Conservation (phyloP, 192 early-diverging fungal species). For the Gaertneriomyces semiglobifer region DNA sequence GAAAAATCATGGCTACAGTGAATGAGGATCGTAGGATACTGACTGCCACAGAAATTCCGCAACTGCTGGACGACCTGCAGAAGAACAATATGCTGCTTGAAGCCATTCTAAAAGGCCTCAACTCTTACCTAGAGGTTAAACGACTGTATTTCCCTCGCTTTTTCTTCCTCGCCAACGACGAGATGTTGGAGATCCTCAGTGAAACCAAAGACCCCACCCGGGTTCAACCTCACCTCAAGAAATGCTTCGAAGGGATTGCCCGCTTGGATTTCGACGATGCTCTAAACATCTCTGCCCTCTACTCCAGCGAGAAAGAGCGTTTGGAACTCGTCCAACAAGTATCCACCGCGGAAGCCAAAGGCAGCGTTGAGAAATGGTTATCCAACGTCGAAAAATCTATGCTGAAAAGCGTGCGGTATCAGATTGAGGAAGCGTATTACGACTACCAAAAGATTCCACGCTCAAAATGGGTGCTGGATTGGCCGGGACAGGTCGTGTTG, state of each 20-base stretch:
- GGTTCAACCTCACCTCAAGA: constrained; percentile 65
- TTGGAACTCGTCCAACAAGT: constrained; percentile 49
- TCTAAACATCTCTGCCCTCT: constrained; percentile 52
- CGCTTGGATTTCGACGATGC: constrained; percentile 57
- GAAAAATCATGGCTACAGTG: constrained; percentile 54
- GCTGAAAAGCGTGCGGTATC: constrained; percentile 52
- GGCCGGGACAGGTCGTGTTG: constrained; percentile 63
- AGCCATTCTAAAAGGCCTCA: constrained; percentile 60
- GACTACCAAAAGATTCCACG: constrained; percentile 50
- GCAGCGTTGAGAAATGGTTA: constrained; percentile 63
- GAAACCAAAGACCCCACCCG: constrained; percentile 63
- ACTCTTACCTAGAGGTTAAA: constrained; percentile 60
- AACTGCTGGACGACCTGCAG: constrained; percentile 55
- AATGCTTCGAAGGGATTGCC: constrained; percentile 63
- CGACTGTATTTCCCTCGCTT: constrained; percentile 60
- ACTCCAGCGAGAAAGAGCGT: constrained; percentile 56
- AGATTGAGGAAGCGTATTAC: constrained; percentile 46
- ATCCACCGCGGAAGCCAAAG: constrained; percentile 60
- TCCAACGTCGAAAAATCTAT: constrained; percentile 54
- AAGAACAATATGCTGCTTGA: constrained; percentile 53
- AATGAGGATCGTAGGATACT: constrained; percentile 55
- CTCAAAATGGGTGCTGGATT: constrained; percentile 61
- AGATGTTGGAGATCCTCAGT: constrained; percentile 66
- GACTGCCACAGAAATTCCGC: constrained; percentile 56
- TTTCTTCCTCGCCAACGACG: constrained; percentile 66